Conservation (phyloP, 805 yeast species). For the Ogataea angusta region DNA sequence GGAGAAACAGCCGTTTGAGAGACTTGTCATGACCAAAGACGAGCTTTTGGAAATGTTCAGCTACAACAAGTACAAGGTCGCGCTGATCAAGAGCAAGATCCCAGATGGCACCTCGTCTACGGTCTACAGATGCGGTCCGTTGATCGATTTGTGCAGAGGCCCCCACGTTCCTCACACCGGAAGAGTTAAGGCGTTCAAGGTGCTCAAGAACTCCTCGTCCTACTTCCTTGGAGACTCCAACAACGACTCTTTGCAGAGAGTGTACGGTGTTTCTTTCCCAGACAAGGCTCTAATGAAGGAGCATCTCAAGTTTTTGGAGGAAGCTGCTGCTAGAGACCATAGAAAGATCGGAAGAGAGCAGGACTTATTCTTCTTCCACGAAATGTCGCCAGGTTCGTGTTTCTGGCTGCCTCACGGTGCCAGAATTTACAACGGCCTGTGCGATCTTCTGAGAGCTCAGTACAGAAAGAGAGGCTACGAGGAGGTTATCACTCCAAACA, state of each 20-base stretch:
- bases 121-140: slow-evolving; percentile 95
- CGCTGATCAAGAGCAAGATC: slow-evolving; percentile 78
- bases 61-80: slow-evolving; percentile 93
- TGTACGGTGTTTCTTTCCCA: slow-evolving; percentile 98
- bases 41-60: slow-evolving; percentile 87
- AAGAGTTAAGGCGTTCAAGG: slow-evolving; percentile 88
- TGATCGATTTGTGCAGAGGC: slow-evolving; percentile 95
- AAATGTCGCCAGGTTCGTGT: slow-evolving; percentile 95
- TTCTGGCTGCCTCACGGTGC: slow-evolving; percentile 99
- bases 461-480: slow-evolving; percentile 94
- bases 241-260: slow-evolving; percentile 94
- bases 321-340: slow-evolving; percentile 95
- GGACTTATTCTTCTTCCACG: slow-evolving; percentile 92
- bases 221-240: slow-evolving; percentile 91
- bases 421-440: slow-evolving; percentile 87
- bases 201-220: slow-evolving; percentile 92
- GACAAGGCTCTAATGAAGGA: slow-evolving; percentile 95
- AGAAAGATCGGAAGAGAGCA: slow-evolving; percentile 96
- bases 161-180: slow-evolving; percentile 99
- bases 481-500: slow-evolving; percentile 98
- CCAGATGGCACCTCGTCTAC: slow-evolving; percentile 97
- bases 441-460: slow-evolving; percentile 75
- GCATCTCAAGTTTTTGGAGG: slow-evolving; percentile 89
- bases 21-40: slow-evolving; percentile 90
- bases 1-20: slow-evolving; percentile 92